Evolutionary conservation across 2,329 filamentous ascomycete genomes (phyloP).

Genomic region (Fusarium napiforme): DNA sequence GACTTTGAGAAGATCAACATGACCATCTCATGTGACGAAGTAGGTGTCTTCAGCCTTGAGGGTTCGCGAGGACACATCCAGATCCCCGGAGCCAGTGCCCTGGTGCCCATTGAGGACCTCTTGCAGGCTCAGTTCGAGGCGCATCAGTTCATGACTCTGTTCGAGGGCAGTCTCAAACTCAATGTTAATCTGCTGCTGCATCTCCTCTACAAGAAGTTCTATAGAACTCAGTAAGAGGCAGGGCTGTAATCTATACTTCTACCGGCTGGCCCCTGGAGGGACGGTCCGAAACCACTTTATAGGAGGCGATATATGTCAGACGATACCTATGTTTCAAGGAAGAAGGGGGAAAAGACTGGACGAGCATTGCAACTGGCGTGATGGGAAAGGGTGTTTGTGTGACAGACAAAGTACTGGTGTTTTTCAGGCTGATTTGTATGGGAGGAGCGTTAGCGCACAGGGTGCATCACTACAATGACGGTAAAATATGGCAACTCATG

Average conservation of each 20-base stretch:
- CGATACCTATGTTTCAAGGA: slow-evolving; percentile 29
- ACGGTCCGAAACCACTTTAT: slow-evolving; percentile 15
- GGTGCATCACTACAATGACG: slow-evolving; percentile 35
- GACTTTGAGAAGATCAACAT: slow-evolving; percentile 90
- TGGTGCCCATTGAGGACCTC: slow-evolving; percentile 90
- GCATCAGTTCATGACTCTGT: slow-evolving; percentile 94
- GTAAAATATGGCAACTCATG: slow-evolving; percentile 38
- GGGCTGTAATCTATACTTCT: slow-evolving; percentile 11
- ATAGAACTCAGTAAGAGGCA: slow-evolving; percentile 70
- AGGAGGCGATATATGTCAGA: slow-evolving; percentile 21
- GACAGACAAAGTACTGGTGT: slow-evolving; percentile 35
- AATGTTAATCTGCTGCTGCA: slow-evolving; percentile 98
- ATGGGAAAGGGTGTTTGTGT: slow-evolving; percentile 35
- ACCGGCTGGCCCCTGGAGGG: slow-evolving; percentile 30
- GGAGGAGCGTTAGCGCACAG: slow-evolving; percentile 26
- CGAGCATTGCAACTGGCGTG: slow-evolving; percentile 43
- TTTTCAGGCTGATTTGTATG: slow-evolving; percentile 42
- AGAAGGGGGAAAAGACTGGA: slow-evolving; percentile 29
- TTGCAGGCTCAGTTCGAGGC: slow-evolving; percentile 98
- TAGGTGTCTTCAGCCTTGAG: slow-evolving; percentile 93
- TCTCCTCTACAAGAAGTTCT: slow-evolving; percentile 99
- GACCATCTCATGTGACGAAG: slow-evolving; percentile 92
- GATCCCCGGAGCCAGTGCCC: slow-evolving; percentile 90
- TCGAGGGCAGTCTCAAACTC: slow-evolving; percentile 84
- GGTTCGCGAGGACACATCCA: slow-evolving; percentile 92